Evolutionary conservation across 1,284 basidiomycete genomes (phyloP).

Genomic region (Pseudomicrostroma phylloplanum): DNA sequence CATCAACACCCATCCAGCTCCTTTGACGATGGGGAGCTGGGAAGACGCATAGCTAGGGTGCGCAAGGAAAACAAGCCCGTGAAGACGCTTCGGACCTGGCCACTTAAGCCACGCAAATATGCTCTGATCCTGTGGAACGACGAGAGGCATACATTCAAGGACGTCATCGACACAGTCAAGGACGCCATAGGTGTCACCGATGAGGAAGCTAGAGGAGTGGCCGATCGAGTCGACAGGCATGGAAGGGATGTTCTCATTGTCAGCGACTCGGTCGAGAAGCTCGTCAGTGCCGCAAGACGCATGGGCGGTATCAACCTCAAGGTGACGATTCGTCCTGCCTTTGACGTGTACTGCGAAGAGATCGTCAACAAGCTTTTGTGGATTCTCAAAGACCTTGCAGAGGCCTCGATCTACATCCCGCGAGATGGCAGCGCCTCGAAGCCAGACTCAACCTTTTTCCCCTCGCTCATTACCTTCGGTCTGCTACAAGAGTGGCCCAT

Average conservation of each 20-base stretch:
- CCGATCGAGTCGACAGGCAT: constrained; percentile 66
- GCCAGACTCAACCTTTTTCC: neutral
- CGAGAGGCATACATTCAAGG: constrained; percentile 89
- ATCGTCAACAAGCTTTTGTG: constrained; percentile 57
- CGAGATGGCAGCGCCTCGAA: neutral
- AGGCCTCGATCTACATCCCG: constrained; percentile 32
- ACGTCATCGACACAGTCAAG: constrained; percentile 66
- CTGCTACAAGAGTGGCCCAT: constrained; percentile 1
- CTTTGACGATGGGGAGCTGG: too few species aligned
- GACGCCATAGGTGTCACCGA: constrained; percentile 35
- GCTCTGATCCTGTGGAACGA: constrained; percentile 91
- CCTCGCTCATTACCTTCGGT: constrained; percentile 22
- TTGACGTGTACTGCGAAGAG: constrained; percentile 85
- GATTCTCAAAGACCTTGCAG: constrained; percentile 42
- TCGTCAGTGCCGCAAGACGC: constrained; percentile 72
- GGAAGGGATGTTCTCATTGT: constrained; percentile 78
- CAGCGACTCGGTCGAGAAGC: constrained; percentile 62
- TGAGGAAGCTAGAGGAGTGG: constrained; percentile 58
- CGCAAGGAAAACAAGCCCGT: neutral
- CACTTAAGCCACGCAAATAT: constrained; percentile 55
- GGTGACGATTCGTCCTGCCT: constrained; percentile 78
- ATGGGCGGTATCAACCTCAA: constrained; percentile 85
- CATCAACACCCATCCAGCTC: too few species aligned
- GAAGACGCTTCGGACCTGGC: neutral
- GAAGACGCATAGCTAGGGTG: too few species aligned